phyloP scores from a whole-genome alignment of 495 filamentous ascomycete genomes.

The Penicillium herquei region DNA sequence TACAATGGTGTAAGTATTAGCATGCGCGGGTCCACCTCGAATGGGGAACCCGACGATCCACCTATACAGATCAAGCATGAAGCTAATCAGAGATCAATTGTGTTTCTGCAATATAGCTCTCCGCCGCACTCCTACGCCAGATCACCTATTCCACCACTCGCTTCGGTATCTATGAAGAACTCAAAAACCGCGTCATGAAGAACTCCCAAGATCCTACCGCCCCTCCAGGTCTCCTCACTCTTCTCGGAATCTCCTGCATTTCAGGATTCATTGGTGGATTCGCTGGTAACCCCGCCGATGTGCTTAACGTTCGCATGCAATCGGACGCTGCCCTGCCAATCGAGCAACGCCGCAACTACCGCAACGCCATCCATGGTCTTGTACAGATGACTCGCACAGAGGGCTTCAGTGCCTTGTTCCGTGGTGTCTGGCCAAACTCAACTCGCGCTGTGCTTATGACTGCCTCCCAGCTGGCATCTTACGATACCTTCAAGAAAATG shows the following conservation, averaged over 20 bases:
- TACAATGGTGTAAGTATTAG: slow-evolving; percentile 68
- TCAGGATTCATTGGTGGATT: slow-evolving; percentile 90
- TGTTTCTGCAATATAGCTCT: slow-evolving; percentile 54
- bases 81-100: slow-evolving; percentile 14
- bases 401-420: slow-evolving; percentile 68
- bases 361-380: slow-evolving; percentile 82
- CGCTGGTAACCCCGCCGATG: slow-evolving; percentile 90
- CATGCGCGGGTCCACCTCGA: background rate
- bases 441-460: slow-evolving; percentile 93
- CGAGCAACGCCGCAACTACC: slow-evolving; percentile 79
- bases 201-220: slow-evolving; percentile 30
- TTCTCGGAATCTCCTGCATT: slow-evolving; percentile 75
- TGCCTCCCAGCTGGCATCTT: slow-evolving; percentile 81
- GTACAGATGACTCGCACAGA: slow-evolving; percentile 80
- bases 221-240: slow-evolving; percentile 60
- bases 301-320: slow-evolving; percentile 98
- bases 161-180: slow-evolving; percentile 91
- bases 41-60: background rate
- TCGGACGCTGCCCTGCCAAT: slow-evolving; percentile 80
- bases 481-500: slow-evolving; percentile 85
- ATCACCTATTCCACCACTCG: slow-evolving; percentile 88
- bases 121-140: slow-evolving; percentile 87
- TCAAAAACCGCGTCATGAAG: slow-evolving; percentile 67
- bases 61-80: background rate
- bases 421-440: slow-evolving; percentile 90